Evolutionary conservation across 2,329 filamentous ascomycete species (phyloP), one percentile per base, ranked within the genome.

Genomic region (Microcyclospora tardicrescens): DNA sequence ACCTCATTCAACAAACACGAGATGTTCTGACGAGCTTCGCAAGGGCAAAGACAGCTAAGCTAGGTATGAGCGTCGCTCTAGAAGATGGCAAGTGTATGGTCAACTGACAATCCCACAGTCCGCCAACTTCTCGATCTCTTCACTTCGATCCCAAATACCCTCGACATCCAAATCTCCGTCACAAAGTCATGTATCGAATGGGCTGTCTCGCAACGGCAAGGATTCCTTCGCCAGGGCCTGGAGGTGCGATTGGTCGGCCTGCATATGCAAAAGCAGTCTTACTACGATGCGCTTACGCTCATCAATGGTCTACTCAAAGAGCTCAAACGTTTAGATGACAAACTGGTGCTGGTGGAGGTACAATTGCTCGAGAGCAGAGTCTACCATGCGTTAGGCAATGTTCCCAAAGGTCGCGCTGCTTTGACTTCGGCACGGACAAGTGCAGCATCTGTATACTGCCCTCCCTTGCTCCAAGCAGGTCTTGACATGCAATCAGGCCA

Each of bases 111-210:
- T 31, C 10, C 32, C 33, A 36, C 38, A 46, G 91, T 98, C 52
- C 89, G 91, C 53, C 86, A 95, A 66, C 78, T 98, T 16, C 82
- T 98, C 61, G 91, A 98, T 63, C 79, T 95, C 61, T 91, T 96
- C 71, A 78, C 83, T 55, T 76, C 82, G 56, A 95, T 96, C 54
- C 91, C 93, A 56, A 82, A 95, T 66, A 91, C 85, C 53, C 82
- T 82, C 69, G 91, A 98, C 61, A 84, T 81, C 59, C 91, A 98
- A 68, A 86, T 94, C 61, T 69, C 79, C 61, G 85, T 95, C 55
- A 98, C 91, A 57, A 94, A 94, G 67, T 94, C 91, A 66, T 96
- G 86, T 69, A 98, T 98, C 77, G 89, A 96, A 68, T 98, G 91
- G 91, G 91, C 91, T 35, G 84, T 89, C 39, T 83, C 84, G 37